Base-by-base conservation (phyloP, 208 protist genomes). In the Acanthamoeba lenticulata region DNA sequence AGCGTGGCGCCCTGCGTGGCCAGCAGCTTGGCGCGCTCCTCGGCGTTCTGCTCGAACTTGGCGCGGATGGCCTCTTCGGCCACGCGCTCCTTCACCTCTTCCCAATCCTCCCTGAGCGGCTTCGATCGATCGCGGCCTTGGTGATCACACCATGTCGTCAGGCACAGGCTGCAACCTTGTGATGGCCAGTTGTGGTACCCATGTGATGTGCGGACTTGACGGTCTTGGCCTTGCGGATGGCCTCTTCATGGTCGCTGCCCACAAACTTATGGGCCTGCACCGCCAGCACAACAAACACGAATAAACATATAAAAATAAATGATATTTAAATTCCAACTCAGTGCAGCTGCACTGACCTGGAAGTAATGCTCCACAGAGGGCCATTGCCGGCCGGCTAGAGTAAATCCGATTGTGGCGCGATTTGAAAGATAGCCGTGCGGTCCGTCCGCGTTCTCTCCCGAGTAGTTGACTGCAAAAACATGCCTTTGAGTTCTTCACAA, bases 341-440 rank as follows among this genome's bases (percentile, higher is more conserved):
- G n/a, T n/a, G n/a, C n/a, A n/a, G n/a, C n/a, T n/a, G 52, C 11
- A 60, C 15, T 60, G 21, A 74, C 65, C 65, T 86, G 77, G n/a
- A 86, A 86, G 77, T 57, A 86, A 21, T 86, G 77, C 42, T 86
- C 77, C 1, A 86, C 77, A 1, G 77, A 57, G 77, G 77, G 77
- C 77, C 77, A 86, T 27, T 34, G 77, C 38, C 32, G 19, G 77
- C 77, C 77, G 32, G 0, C 77, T 9, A 86, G 15, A 11, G 38
- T 34, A 38, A 86, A 86, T 15, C 42, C 77, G 19, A 86, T 36
- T 17, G 34, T 15, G 24, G 77, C 77, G 24, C 77, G 38, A n/a
- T 86, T 86, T 29, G 77, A 86, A 6, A 86, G 45, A 19, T 27
- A 45, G 24, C 77, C 77, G 7, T 86, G n/a, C 17, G 38, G 42